phyloP scores from a whole-genome alignment of 2,329 filamentous ascomycete genomes.

The Orbilia quercus region DNA sequence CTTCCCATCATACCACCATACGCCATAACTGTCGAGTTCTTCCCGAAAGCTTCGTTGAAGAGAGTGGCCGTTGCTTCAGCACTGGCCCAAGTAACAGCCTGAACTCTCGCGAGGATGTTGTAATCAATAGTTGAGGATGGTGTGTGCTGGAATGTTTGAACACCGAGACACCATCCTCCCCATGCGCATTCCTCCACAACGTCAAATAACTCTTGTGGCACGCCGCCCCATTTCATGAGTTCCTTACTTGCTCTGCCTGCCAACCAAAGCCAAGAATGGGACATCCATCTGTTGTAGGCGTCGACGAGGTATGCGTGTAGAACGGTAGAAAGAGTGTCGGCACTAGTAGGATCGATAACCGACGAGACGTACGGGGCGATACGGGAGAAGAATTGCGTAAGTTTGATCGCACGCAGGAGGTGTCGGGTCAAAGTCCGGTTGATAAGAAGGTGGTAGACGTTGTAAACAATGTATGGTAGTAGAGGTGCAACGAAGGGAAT shows the following conservation, averaged over 20 bases:
- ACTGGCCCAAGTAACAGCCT: slow-evolving; percentile 54
- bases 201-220: slow-evolving; percentile 51
- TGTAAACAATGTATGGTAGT: slow-evolving; percentile 48
- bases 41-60: slow-evolving; percentile 45
- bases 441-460: slow-evolving; percentile 49
- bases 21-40: slow-evolving; percentile 50
- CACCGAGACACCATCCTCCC: slow-evolving; percentile 54
- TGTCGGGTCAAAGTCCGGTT: slow-evolving; percentile 49
- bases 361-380: slow-evolving; percentile 43
- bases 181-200: slow-evolving; percentile 48
- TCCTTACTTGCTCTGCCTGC: slow-evolving; percentile 45
- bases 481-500: slow-evolving; percentile 50
- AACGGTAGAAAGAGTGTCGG: slow-evolving; percentile 41
- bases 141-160: slow-evolving; percentile 39
- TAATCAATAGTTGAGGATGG: slow-evolving; percentile 44
- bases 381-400: slow-evolving; percentile 52
- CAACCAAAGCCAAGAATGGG: slow-evolving; percentile 53
- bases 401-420: slow-evolving; percentile 50
- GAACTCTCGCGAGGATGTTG: slow-evolving; percentile 36
- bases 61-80: slow-evolving; percentile 51
- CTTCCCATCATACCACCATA: slow-evolving; percentile 50
- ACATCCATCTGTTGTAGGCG: slow-evolving; percentile 52
- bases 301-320: slow-evolving; percentile 46
- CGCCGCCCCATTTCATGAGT: slow-evolving; percentile 48
- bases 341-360: slow-evolving; percentile 38